A percentile compares a stretch with the other conserved stretches of the same genome.
Conservation (phyloP, 2,329 filamentous ascomycete species). For the Incumbomyces lentus region DNA sequence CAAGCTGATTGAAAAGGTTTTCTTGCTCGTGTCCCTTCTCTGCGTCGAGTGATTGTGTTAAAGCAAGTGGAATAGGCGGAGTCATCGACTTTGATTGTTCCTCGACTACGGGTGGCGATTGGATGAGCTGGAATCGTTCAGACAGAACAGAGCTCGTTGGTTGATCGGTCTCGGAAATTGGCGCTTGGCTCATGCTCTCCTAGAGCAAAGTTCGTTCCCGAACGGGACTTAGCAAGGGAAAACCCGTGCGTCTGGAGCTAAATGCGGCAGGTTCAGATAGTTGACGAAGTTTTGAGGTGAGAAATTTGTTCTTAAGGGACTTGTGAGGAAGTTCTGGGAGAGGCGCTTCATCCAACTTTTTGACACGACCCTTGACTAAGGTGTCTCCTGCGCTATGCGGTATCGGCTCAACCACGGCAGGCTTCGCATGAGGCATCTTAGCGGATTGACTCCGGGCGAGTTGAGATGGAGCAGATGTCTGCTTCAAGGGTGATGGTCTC, state of each 20-base stretch:
- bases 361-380: not conserved
- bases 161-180: not conserved
- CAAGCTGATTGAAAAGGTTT: not conserved
- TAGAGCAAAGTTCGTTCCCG: conserved; percentile 5
- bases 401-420: too few species aligned
- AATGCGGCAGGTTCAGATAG: not conserved
- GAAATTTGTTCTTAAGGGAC: not conserved
- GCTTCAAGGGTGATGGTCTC: conserved; percentile 5
- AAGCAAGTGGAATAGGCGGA: conserved; percentile 15
- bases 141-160: not conserved
- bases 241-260: conserved; percentile 4
- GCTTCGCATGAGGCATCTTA: conserved; percentile 7
- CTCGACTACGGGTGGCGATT: not conserved
- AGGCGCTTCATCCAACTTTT: not conserved
- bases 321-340: not conserved
- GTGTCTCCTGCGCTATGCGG: not conserved
- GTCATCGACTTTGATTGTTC: conserved; percentile 1
- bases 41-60: conserved; percentile 12
- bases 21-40: conserved; percentile 6
- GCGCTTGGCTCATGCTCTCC: not conserved
- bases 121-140: not conserved
- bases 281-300: not conserved
- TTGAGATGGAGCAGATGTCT: conserved; percentile 6
- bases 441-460: conserved; percentile 1
- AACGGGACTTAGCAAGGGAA: conserved; percentile 1